A percentile compares a stretch with the other conserved stretches of the same genome.
These are phyloP conservation scores for Ophiostoma ulmi DNA, from an alignment of 2,329 filamentous ascomycete species.

Conservation along the genomic window DNA sequence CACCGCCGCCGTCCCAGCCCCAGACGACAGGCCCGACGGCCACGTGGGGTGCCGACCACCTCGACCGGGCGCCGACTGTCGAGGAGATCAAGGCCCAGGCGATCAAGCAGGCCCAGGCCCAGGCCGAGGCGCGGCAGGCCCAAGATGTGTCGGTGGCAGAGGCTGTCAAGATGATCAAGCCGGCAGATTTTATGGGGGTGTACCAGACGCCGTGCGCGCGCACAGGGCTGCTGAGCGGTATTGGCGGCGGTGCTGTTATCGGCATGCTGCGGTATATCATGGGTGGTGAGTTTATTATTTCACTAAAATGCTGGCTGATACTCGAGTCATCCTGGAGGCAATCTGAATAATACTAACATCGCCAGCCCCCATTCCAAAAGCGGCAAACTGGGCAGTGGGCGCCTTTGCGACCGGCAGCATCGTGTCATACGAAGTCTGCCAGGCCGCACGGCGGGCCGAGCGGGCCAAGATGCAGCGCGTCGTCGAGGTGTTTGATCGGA, in stretches of 20 bases:
- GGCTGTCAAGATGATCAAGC: slow-evolving; percentile 61
- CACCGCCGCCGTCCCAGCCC: slow-evolving; percentile 4
- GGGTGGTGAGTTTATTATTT: slow-evolving; percentile 51
- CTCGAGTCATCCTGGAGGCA: too few species aligned
- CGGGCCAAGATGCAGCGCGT: slow-evolving; percentile 77
- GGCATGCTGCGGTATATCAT: slow-evolving; percentile 70
- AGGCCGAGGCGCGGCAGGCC: neutral
- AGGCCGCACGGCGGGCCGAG: slow-evolving; percentile 67
- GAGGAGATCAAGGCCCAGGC: slow-evolving; percentile 34
- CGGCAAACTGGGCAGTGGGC: slow-evolving; percentile 81
- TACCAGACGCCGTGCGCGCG: slow-evolving; percentile 79
- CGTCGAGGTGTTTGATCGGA: slow-evolving; percentile 72
- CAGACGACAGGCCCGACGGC: slow-evolving; percentile 24
- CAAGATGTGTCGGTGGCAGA: slow-evolving; percentile 45
- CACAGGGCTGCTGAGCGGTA: slow-evolving; percentile 76
- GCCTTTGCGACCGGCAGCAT: slow-evolving; percentile 66
- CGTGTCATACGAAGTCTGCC: slow-evolving; percentile 77
- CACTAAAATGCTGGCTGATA: too few species aligned
- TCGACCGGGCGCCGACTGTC: slow-evolving; percentile 28
- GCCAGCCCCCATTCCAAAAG: slow-evolving; percentile 55
- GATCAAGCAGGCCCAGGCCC: slow-evolving; percentile 6
- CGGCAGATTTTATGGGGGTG: slow-evolving; percentile 64
- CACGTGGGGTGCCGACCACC: slow-evolving; percentile 29
- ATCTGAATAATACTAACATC: neutral
- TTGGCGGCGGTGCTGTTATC: slow-evolving; percentile 69